Evolutionary conservation across 2,329 filamentous ascomycete genomes (phyloP), one percentile per base, ranked within the genome.

Genomic region (Clonostachys rhizophaga): DNA sequence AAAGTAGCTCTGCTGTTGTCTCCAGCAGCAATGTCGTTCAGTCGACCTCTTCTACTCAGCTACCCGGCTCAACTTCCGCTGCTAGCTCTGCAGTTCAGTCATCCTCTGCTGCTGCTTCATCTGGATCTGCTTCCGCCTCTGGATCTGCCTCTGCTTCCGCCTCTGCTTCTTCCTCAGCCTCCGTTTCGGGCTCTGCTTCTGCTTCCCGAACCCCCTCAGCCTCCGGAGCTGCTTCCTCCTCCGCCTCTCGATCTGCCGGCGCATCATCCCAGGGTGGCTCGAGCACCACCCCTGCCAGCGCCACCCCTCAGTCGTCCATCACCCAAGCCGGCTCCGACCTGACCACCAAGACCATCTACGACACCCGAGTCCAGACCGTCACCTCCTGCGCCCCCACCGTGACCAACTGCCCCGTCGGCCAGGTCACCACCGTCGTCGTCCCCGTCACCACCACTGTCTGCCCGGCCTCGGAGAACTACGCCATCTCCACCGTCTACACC

Each of bases 401-500:
- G 42, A 40, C 24, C 24, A 30, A 30, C 24, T 30, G 46, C 46
- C 46, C 46, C 37, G 10, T 40, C 20, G 34, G 34, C n/a, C 30
- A 36, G 18, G 37, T 40, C 17, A 42, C 20, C 46, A 48, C 46
- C 17, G 50, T 58, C 51, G 54, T 58, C 35, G 52, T 42, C 37
- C 37, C 37, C 37, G 17, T 40, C 37, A n/a, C n/a, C 11, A 40
- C 11, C 37, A 40, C 37, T 2, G 37, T 40, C 37, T 40, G 37
- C 37, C 37, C 37, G n/a, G 17, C 17, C 37, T n/a, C 37, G 8
- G 24, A 30, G 24, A 30, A 30, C 9, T 30, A 30, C 12, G 24
- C 40, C 24, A 54, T 71, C 49, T 63, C 63, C 45, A 69, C 74
- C 58, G 64, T 79, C 67, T 76, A 72, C 70, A 61, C 67, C 59